Evolutionary conservation across 2,329 filamentous ascomycete species (phyloP), one percentile per base, ranked within the genome.

Genomic region (Trichoderma sp.): DNA sequence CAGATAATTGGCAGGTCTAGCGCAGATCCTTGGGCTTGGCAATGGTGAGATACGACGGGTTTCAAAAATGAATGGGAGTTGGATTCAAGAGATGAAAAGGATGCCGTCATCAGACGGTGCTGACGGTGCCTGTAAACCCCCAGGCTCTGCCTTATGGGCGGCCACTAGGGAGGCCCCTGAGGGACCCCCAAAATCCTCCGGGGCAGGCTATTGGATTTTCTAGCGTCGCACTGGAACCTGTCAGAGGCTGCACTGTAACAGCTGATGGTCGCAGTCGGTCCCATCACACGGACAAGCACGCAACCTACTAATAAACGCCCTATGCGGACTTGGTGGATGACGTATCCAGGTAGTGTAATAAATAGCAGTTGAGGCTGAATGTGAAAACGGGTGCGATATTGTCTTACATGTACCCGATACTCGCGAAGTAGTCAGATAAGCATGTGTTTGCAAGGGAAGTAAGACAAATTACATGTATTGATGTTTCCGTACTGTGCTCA

Each of bases 101-200:
- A 61, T 69, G 67, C 67, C 66, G 67, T 69, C 67, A 69, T 59
- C 57, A 34, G 57, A 8, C 36, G 59, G 66, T 57, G 39, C 39
- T 61, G 57, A 36, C 57, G 23, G 30, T 17, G n/a, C 62, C 28
- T 28, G 23, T 28, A 26, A 53, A n/a, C 63, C 63, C 50, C n/a
- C 36, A 26, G 57, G 57, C 67, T 62, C 30, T 32, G 67, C 68
- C 61, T 61, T 65, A 71, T 28, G 36, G 61, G 61, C 28, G 53
- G 43, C 68, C 68, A 65, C 68, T 59, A 70, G 34, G 34, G 34
- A 57, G 20, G n/a, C 47, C 59, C 68, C 50, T 58, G 47, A 47
- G 36, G 12, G 11, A 34, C 50, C 68, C 50, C 55, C 12, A 30
- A 39, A 65, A 47, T 65, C 11, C 23, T 20, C 67, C 23, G 57